These are phyloP conservation scores for Cercospora sp. DNA, from an alignment of 2,329 filamentous ascomycete genomes.

Conservation along the genomic window DNA sequence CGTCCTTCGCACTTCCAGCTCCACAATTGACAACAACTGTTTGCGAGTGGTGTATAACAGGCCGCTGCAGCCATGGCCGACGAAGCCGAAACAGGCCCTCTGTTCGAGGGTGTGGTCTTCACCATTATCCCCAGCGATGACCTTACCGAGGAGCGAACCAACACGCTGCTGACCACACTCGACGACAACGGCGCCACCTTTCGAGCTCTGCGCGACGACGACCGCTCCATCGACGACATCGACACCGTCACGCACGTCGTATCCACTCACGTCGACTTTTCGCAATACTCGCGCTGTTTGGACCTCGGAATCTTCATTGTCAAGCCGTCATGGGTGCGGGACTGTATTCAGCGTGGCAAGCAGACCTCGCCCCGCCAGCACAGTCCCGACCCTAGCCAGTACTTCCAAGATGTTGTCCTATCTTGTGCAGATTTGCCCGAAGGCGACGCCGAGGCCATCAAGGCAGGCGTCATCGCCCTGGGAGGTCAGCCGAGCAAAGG, in stretches of 20 bases:
- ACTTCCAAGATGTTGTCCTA: constrained; percentile 81
- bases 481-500: constrained; percentile 77
- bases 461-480: constrained; percentile 83
- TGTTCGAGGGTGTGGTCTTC: constrained; percentile 46
- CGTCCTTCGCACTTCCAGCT: neutral
- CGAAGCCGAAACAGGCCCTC: constrained; percentile 19
- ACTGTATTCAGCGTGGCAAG: constrained; percentile 68
- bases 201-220: constrained; percentile 44
- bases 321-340: constrained; percentile 75
- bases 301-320: constrained; percentile 82
- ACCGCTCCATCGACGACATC: constrained; percentile 42
- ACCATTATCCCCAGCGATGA: constrained; percentile 47
- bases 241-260: constrained; percentile 63
- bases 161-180: constrained; percentile 42
- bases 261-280: constrained; percentile 83
- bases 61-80: constrained; percentile 20
- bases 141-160: constrained; percentile 44
- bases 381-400: constrained; percentile 86
- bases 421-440: constrained; percentile 81
- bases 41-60: neutral
- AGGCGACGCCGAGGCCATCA: constrained; percentile 87
- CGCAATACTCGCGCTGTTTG: constrained; percentile 74
- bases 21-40: neutral
- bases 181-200: constrained; percentile 53
- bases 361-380: constrained; percentile 77